Conservation (phyloP, 306 rosid genomes). For the Begonia masoniana region DNA sequence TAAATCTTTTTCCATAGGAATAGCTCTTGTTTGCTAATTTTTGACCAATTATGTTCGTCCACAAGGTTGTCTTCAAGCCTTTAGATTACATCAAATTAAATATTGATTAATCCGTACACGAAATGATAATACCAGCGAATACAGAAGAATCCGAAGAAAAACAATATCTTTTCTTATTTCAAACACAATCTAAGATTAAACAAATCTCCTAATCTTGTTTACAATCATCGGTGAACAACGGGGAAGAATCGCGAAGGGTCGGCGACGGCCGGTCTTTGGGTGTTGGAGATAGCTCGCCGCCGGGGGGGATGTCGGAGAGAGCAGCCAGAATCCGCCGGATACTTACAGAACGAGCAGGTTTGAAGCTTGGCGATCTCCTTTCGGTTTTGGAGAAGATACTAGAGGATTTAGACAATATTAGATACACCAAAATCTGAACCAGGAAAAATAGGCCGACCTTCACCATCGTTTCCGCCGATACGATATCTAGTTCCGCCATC, state of each 20-base stretch:
- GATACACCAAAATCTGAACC: slow-evolving; percentile 62
- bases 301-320: slow-evolving; percentile 56
- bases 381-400: slow-evolving; percentile 43
- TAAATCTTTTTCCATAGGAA: too few relatives aligned
- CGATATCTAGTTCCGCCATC: slow-evolving; percentile 23
- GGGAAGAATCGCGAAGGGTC: neutral
- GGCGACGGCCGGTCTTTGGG: slow-evolving; percentile 19
- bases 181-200: too few relatives aligned
- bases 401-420: slow-evolving; percentile 74
- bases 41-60: too few relatives aligned
- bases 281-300: slow-evolving; percentile 50
- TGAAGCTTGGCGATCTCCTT: slow-evolving; percentile 39
- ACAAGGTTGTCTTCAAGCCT: too few relatives aligned
- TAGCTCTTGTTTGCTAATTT: too few relatives aligned
- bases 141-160: too few relatives aligned
- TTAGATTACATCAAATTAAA: too few relatives aligned
- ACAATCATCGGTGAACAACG: too few relatives aligned
- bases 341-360: slow-evolving; percentile 48
- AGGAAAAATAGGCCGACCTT: slow-evolving; percentile 50
- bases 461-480: slow-evolving; percentile 33
- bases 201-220: too few relatives aligned
- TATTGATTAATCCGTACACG: too few relatives aligned
- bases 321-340: slow-evolving; percentile 55
- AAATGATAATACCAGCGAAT: too few relatives aligned
- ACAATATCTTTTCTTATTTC: too few relatives aligned